A percentile compares a stretch with the other conserved stretches of the same genome.
Conservation (phyloP, 2,329 filamentous ascomycete genomes). For the Cadophora sp. region DNA sequence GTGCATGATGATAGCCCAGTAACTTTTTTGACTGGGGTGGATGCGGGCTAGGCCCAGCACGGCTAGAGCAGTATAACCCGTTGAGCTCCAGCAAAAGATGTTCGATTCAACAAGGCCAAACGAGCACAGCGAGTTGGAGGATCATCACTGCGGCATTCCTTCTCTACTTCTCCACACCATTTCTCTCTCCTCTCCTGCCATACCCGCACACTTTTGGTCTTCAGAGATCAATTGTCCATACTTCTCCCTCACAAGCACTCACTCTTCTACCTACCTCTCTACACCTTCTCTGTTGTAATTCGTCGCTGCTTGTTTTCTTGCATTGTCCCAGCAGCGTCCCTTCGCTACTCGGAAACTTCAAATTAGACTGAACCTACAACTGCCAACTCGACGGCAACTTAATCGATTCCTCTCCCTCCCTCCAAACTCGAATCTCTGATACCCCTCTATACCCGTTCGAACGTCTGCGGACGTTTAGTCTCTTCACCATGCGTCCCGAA, state of each 20-base stretch:
- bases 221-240: constrained; percentile 21
- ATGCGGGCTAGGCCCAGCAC: background rate
- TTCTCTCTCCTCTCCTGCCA: constrained; percentile 18
- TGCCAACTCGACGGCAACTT: constrained; percentile 16
- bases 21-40: constrained; percentile 1
- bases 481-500: constrained; percentile 87
- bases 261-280: background rate
- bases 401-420: constrained; percentile 6
- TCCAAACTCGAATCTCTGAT: constrained; percentile 22
- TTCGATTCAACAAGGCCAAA: constrained; percentile 20
- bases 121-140: constrained; percentile 19
- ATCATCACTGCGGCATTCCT: constrained; percentile 23
- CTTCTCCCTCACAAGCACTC: constrained; percentile 10
- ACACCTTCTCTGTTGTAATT: constrained; percentile 18
- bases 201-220: constrained; percentile 25
- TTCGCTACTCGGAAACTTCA: constrained; percentile 23
- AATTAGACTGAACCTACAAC: constrained; percentile 23
- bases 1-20: background rate
- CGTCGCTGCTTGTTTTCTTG: constrained; percentile 23
- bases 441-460: constrained; percentile 29
- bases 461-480: constrained; percentile 43
- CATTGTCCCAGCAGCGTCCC: constrained; percentile 21
- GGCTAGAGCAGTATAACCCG: constrained; percentile 12
- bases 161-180: constrained; percentile 23
- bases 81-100: constrained; percentile 22